Evolutionary conservation across 164 flowering plant genomes (phyloP).

Genomic region (Sextonia rubra): DNA sequence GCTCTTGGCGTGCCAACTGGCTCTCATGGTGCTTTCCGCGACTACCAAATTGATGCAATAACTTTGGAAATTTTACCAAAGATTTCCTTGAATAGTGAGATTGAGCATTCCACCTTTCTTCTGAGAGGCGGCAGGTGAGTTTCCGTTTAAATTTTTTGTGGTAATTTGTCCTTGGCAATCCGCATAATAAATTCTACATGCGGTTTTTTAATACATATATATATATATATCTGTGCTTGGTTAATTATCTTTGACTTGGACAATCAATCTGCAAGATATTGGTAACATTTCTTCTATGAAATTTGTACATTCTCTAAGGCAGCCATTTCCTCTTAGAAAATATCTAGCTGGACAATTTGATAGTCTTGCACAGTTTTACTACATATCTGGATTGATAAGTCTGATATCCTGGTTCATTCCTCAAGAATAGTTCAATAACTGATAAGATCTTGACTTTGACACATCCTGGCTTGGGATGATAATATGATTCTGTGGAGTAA

Average conservation of each 20-base stretch:
- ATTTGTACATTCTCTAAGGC: too few relatives aligned
- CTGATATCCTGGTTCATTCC: too few relatives aligned
- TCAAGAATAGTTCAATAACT: too few relatives aligned
- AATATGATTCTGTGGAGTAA: too few relatives aligned
- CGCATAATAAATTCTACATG: too few relatives aligned
- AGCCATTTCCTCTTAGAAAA: too few relatives aligned
- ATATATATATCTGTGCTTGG: neutral
- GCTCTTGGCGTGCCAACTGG: slow-evolving; percentile 91
- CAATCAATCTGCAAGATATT: neutral
- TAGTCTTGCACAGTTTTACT: too few relatives aligned
- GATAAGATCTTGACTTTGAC: too few relatives aligned
- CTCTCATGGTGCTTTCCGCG: slow-evolving; percentile 85
- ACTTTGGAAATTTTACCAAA: slow-evolving; percentile 70
- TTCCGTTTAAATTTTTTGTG: neutral
- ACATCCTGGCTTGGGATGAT: too few relatives aligned
- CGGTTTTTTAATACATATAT: too few relatives aligned
- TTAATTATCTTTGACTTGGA: neutral
- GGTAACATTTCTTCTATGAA: neutral
- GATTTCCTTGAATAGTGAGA: slow-evolving; percentile 33
- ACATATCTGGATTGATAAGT: too few relatives aligned
- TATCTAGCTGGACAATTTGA: too few relatives aligned
- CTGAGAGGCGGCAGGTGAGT: slow-evolving; percentile 65
- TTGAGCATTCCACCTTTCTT: slow-evolving; percentile 48
- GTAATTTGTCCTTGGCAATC: neutral
- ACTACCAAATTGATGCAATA: slow-evolving; percentile 86